A percentile compares a stretch with the other conserved stretches of the same genome.
phyloP scores from a whole-genome alignment of 352 stramenopile species.

The Phytophthora niederhauseri region DNA sequence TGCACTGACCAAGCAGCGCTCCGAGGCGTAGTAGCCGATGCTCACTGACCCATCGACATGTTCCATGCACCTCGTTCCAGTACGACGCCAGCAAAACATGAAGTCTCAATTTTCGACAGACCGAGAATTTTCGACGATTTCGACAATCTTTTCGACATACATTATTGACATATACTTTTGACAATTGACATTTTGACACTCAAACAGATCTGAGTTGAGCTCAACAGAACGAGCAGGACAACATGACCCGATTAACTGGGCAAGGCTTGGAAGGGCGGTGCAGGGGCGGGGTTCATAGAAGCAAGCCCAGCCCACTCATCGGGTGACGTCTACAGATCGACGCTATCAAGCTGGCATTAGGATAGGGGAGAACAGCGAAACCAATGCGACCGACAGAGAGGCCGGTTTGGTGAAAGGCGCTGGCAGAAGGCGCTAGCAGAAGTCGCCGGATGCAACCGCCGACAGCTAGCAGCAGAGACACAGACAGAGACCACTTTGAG shows the following conservation, averaged over 20 bases:
- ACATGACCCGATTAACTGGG: slow-evolving; percentile 3
- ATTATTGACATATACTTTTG: background rate
- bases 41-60: background rate
- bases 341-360: background rate
- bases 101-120: background rate
- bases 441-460: no score
- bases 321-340: background rate
- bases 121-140: background rate
- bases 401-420: no score
- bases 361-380: background rate
- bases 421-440: no score
- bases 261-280: slow-evolving; percentile 21
- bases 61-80: background rate
- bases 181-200: slow-evolving; percentile 2
- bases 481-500: no score
- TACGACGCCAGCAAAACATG: background rate
- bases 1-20: background rate
- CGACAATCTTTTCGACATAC: background rate
- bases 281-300: slow-evolving; percentile 6
- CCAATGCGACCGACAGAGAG: background rate
- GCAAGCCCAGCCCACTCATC: background rate
- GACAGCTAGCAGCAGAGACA: no score
- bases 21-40: background rate
- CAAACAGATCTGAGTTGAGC: background rate
- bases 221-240: no score